Percentiles rank a stretch among this genome's conserved stretches.
These are phyloP conservation scores for Podospora pseudoanserina DNA, from an alignment of 495 filamentous ascomycete species.

Conservation along the genomic window DNA sequence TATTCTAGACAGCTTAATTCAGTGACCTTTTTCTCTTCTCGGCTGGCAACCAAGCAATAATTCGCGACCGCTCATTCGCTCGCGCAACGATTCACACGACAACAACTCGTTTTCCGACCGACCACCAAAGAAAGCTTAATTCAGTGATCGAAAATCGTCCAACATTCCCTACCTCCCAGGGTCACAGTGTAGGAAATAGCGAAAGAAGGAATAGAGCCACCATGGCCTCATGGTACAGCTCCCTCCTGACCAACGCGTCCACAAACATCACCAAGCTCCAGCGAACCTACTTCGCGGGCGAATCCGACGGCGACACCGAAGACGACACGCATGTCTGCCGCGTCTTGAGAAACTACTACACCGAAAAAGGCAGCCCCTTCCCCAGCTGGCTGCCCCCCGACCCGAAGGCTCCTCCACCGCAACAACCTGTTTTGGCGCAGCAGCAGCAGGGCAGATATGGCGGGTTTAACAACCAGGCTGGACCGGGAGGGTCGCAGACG, in stretches of 20 bases:
- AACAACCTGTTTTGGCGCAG: constrained; percentile 44
- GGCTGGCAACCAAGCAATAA: background rate
- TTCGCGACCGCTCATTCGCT: background rate
- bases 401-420: constrained; percentile 63
- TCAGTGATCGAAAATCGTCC: background rate
- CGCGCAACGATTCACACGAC: background rate
- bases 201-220: background rate
- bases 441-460: constrained; percentile 49
- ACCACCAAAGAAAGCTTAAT: constrained; percentile 25
- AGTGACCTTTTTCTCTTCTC: background rate
- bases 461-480: constrained; percentile 42
- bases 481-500: constrained; percentile 1
- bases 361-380: constrained; percentile 76
- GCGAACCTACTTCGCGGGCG: constrained; percentile 68
- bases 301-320: constrained; percentile 87
- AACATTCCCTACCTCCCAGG: no score
- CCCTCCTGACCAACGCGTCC: constrained; percentile 73
- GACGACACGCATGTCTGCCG: constrained; percentile 93
- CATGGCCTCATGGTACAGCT: constrained; percentile 78
- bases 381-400: constrained; percentile 88
- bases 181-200: no score
- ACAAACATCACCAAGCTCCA: constrained; percentile 77
- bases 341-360: constrained; percentile 92
- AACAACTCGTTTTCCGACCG: background rate
- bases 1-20: background rate